Base-by-base conservation (phyloP, 441 rosid species). In the Hura crepitans region DNA sequence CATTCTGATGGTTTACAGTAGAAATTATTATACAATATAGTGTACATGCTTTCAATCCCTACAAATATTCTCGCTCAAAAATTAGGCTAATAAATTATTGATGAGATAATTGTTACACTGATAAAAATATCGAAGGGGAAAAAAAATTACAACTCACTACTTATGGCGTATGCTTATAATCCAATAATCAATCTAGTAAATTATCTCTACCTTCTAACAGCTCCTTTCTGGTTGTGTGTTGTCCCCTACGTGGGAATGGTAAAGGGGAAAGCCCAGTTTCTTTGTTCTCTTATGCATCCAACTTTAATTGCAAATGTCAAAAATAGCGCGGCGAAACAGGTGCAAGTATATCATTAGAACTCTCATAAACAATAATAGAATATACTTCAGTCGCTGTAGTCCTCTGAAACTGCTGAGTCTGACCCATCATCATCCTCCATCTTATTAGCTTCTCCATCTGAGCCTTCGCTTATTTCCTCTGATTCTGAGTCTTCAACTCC, bases 391-490 rank as follows among this genome's bases (percentile, higher is more conserved):
- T 87, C 92, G 51, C 91, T 89, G 62, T 83, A 89, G 25, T 78
- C 82, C 31, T 89, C 96, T 0, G 96, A 86, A 28, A 39, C 82
- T 23, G 76, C 82, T 0, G 80, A 84, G 76, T 83, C 89, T 17
- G 74, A 64, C 1, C 68, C 89, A 54, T 82, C 86, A n/a, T 79
- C 84, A 7, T 65, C 79, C 37, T 74, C 83, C 42, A 54, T 65
- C 43, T 62, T 74, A 25, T 75, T 74, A 47, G 72, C 83, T 17
- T 65, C 77, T 59, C 75, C 87, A 33, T 86, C 93, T 9, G 93
- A 93, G 51, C 85, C 89, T 47, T 85, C 93, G 56, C 88, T 86
- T 76, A 81, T 75, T 30, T 75, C 83, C 66, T 86, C 94, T 45
- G 82, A 79, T 59, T 78, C 85, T 27, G 82, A 79, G 61, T 77